Conservation (phyloP, 176 grass and related monocot species). For the Coix lacrymajobi region DNA sequence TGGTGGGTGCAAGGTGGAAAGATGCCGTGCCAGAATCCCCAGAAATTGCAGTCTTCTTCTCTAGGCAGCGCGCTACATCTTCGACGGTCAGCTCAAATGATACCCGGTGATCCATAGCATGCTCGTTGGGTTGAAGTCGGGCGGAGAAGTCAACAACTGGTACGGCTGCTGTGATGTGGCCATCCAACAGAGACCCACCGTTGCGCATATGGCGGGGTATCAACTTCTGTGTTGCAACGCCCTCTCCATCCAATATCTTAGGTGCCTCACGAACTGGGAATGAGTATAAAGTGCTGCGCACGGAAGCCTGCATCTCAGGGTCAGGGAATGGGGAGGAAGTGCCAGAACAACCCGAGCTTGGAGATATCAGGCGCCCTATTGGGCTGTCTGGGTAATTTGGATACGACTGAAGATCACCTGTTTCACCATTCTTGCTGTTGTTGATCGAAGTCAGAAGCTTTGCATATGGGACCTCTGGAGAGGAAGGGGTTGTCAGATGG, state of each 20-base stretch:
- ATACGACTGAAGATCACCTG: conserved; percentile 45
- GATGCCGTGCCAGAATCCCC: conserved; percentile 46
- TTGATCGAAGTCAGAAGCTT: conserved; percentile 74
- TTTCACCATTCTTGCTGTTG: conserved; percentile 49
- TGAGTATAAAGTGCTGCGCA: conserved; percentile 27
- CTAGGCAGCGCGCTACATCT: conserved; percentile 76
- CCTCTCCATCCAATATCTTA: conserved; percentile 66
- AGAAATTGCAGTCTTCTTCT: conserved; percentile 62
- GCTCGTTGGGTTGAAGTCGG: conserved; percentile 53
- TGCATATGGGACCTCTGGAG: conserved; percentile 96
- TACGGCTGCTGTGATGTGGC: conserved; percentile 66
- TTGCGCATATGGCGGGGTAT: conserved; percentile 60
- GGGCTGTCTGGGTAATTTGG: conserved; percentile 77
- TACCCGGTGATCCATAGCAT: conserved; percentile 76
- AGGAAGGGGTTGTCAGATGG: conserved; percentile 89
- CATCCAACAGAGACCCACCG: conserved; percentile 71
- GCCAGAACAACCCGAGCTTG: conserved; percentile 72
- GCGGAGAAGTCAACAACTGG: conserved; percentile 50
- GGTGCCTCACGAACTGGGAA: conserved; percentile 56
- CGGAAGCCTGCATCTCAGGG: conserved; percentile 35
- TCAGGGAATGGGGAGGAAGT: conserved; percentile 70
- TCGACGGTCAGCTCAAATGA: conserved; percentile 89
- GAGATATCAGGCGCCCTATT: conserved; percentile 68
- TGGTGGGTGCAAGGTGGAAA: conserved; percentile 32
- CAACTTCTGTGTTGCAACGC: conserved; percentile 64